These are phyloP conservation scores for Naegleria fowleri DNA, from an alignment of 208 protist genomes.

Conservation along the genomic window DNA sequence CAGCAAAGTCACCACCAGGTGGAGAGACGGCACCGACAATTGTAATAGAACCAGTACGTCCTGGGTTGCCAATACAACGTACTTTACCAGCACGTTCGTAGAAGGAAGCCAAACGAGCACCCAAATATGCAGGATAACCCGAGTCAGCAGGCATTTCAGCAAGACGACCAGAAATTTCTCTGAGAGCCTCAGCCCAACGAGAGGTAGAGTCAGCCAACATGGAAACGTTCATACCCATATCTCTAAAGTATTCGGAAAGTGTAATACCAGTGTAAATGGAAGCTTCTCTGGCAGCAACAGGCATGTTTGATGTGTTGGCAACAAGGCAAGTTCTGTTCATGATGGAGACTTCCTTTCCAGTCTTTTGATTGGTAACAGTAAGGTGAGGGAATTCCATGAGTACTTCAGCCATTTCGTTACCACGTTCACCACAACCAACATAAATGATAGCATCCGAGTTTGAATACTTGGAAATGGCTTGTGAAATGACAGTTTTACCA, in stretches of 20 bases:
- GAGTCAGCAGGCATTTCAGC: conserved; percentile 99
- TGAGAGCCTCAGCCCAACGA: conserved; percentile 99
- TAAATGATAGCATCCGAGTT: conserved; percentile 99
- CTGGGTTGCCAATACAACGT: conserved; percentile 88
- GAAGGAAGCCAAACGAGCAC: conserved; percentile 97
- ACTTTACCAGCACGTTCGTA: conserved; percentile 96
- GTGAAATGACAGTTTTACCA: conserved; percentile 99
- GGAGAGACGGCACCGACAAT: conserved; percentile 99
- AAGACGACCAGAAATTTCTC: conserved; percentile 99
- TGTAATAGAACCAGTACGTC: conserved; percentile 94
- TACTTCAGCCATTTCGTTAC: conserved; percentile 99
- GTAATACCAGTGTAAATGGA: conserved; percentile 99
- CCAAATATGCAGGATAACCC: conserved; percentile 99
- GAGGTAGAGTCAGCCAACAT: conserved; percentile 99
- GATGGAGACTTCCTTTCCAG: conserved; percentile 93
- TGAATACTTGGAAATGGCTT: conserved; percentile 99
- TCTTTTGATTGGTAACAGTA: conserved; percentile 71
- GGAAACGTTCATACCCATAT: conserved; percentile 99
- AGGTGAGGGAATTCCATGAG: conserved; percentile 99
- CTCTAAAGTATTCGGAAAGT: conserved; percentile 99
- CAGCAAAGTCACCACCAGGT: conserved; percentile 99
- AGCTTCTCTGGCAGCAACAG: conserved; percentile 99
- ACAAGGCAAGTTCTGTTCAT: conserved; percentile 99
- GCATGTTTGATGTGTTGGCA: conserved; percentile 99
- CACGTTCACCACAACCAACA: conserved; percentile 98